These are phyloP conservation scores for Diplotaxis tenuifolia DNA, from an alignment of 345 rosid genomes.

Conservation along the genomic window DNA sequence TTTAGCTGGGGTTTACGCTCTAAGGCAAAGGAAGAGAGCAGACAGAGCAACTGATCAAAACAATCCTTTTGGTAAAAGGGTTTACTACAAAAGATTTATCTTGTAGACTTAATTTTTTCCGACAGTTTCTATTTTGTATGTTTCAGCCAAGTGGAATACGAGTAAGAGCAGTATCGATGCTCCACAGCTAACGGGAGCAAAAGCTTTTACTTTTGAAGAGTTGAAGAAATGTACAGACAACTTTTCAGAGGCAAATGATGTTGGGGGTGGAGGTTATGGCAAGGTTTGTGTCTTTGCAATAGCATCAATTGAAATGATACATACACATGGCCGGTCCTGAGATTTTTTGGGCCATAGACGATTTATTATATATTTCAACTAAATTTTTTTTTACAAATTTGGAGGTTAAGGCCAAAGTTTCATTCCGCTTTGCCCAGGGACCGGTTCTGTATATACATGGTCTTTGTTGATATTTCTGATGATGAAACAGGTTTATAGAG, in stretches of 20 bases:
- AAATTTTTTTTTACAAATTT: too few species aligned
- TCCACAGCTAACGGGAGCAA: constrained; percentile 80
- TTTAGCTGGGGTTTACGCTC: constrained; percentile 67
- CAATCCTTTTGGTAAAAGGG: constrained; percentile 67
- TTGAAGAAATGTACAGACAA: constrained; percentile 61
- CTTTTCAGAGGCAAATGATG: constrained; percentile 63
- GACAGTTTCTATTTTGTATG: background rate
- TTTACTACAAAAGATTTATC: background rate
- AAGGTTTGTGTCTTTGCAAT: constrained; percentile 45
- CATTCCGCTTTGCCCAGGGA: too few species aligned
- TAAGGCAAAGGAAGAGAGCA: constrained; percentile 71
- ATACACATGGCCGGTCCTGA: background rate
- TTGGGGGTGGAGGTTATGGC: constrained; percentile 94
- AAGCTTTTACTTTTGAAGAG: constrained; percentile 71
- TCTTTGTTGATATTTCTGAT: background rate
- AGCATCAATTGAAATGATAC: background rate
- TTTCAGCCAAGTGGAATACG: constrained; percentile 66
- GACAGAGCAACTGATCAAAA: constrained; percentile 53
- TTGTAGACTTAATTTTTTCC: background rate
- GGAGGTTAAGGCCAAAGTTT: too few species aligned
- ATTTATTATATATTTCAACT: too few species aligned
- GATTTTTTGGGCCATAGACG: too few species aligned
- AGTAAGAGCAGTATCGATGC: constrained; percentile 52
- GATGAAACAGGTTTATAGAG: constrained; percentile 64
- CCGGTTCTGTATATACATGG: too few species aligned